Percentiles rank a stretch among this genome's conserved stretches.
Evolutionary conservation across 495 filamentous ascomycete species (phyloP).

Genomic region (Tuber magnatum): DNA sequence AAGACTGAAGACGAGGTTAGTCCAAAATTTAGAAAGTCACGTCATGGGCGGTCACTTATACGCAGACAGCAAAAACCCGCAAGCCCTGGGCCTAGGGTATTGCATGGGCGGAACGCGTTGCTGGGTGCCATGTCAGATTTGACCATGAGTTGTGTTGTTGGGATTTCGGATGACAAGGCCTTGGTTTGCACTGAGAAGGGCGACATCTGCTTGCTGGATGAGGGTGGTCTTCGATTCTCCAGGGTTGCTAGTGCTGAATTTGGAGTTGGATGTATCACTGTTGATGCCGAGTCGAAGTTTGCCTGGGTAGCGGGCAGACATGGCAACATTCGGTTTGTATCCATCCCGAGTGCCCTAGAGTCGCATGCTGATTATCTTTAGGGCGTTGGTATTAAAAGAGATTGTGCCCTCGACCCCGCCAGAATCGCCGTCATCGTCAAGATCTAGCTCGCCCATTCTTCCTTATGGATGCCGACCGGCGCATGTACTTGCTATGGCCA

Average conservation of each 20-base stretch:
- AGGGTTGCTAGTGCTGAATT: slow-evolving; percentile 58
- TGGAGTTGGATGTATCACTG: slow-evolving; percentile 55
- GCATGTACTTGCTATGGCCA: slow-evolving; percentile 59
- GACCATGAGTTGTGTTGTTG: slow-evolving; percentile 71
- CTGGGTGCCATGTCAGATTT: slow-evolving; percentile 70
- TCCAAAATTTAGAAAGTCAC: slow-evolving; percentile 41
- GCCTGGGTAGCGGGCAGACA: slow-evolving; percentile 53
- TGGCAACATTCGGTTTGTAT: slow-evolving; percentile 39
- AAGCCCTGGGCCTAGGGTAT: slow-evolving; percentile 49
- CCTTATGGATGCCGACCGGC: slow-evolving; percentile 36
- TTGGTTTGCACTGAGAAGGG: slow-evolving; percentile 66
- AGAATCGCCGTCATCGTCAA: slow-evolving; percentile 39
- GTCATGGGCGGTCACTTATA: slow-evolving; percentile 43
- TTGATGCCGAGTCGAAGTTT: slow-evolving; percentile 48
- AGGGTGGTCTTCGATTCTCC: slow-evolving; percentile 59
- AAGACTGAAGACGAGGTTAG: slow-evolving; percentile 58
- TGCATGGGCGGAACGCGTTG: slow-evolving; percentile 62
- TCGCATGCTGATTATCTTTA: slow-evolving; percentile 28
- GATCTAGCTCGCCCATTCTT: slow-evolving; percentile 39
- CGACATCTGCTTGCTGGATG: slow-evolving; percentile 73
- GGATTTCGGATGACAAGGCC: slow-evolving; percentile 61
- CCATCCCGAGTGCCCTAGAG: slow-evolving; percentile 21
- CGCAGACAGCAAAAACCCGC: slow-evolving; percentile 41
- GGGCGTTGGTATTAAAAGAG: slow-evolving; percentile 41
- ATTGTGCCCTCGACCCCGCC: slow-evolving; percentile 41